These are phyloP conservation scores for Harrya chromipes DNA, from an alignment of 768 basidiomycete species.

Conservation along the genomic window DNA sequence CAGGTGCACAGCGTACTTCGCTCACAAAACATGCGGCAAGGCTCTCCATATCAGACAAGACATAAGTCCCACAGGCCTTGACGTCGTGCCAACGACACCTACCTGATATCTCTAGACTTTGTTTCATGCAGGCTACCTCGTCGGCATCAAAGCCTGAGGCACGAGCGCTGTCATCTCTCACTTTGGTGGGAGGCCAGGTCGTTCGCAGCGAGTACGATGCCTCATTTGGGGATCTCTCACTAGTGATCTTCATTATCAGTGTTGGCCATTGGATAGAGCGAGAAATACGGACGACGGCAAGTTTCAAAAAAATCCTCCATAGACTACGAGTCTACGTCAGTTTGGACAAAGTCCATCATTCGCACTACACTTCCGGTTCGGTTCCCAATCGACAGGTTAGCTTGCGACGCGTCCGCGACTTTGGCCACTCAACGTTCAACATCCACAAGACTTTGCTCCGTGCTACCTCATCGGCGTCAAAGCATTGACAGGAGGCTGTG, in stretches of 20 bases:
- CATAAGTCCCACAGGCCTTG: not conserved
- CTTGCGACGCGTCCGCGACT: too few species aligned
- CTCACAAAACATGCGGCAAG: not conserved
- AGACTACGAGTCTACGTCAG: too few species aligned
- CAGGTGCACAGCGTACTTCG: not conserved
- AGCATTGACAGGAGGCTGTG: too few species aligned
- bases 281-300: not conserved
- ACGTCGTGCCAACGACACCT: not conserved
- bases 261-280: not conserved
- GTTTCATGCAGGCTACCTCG: too few species aligned
- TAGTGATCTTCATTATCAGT: not conserved
- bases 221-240: not conserved
- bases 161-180: too few species aligned
- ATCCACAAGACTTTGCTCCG: too few species aligned
- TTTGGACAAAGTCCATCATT: too few species aligned
- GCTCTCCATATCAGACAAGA: not conserved
- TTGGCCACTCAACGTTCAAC: too few species aligned
- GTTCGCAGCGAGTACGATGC: not conserved
- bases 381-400: too few species aligned
- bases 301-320: not conserved
- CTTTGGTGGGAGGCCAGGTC: too few species aligned
- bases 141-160: not conserved
- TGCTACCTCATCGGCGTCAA: too few species aligned
- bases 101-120: not conserved
- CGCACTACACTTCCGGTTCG: too few species aligned